A percentile compares a stretch with the other conserved stretches of the same genome.
These are phyloP conservation scores for Aureococcus anophagefferens DNA, from an alignment of 108 stramenopile species.

Conservation along the genomic window DNA sequence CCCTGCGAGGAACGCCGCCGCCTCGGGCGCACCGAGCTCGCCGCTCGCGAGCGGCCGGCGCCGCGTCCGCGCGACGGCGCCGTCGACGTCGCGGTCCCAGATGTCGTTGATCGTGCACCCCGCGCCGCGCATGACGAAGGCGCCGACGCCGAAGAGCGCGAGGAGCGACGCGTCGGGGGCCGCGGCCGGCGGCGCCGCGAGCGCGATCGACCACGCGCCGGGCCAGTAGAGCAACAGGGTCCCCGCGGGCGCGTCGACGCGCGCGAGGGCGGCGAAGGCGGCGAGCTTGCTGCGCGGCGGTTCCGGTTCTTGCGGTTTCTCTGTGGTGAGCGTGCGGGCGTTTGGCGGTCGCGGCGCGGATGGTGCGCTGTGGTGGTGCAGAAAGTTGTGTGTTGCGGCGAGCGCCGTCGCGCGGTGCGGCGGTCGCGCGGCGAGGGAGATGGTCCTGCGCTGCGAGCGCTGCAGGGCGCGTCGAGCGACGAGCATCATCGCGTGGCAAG, in stretches of 20 bases:
- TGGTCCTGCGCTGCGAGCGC: no score
- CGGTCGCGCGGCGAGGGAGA: no score
- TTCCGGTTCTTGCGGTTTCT: no score
- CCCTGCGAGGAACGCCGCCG: slow-evolving; percentile 60
- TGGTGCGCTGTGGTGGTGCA: no score
- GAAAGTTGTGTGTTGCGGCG: no score
- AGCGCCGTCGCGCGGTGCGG: no score
- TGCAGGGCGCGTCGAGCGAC: no score
- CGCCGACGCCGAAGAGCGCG: slow-evolving; percentile 59
- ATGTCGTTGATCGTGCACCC: slow-evolving; percentile 98
- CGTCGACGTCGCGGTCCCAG: slow-evolving; percentile 87
- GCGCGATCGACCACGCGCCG: slow-evolving; percentile 63
- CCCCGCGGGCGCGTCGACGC: slow-evolving; percentile 70
- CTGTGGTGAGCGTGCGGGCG: no score
- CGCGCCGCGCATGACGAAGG: slow-evolving; percentile 85
- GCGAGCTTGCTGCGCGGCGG: neutral
- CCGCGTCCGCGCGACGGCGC: slow-evolving; percentile 68
- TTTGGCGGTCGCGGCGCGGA: no score
- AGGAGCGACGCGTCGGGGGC: slow-evolving; percentile 33
- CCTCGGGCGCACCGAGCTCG: slow-evolving; percentile 51
- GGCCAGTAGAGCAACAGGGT: slow-evolving; percentile 73
- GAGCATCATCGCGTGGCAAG: no score
- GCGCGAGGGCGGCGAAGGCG: neutral
- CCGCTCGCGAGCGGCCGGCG: slow-evolving; percentile 78
- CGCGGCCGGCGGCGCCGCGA: slow-evolving; percentile 31